phyloP scores from a whole-genome alignment of 2,329 filamentous ascomycete species.

The Penicillium polonicum region DNA sequence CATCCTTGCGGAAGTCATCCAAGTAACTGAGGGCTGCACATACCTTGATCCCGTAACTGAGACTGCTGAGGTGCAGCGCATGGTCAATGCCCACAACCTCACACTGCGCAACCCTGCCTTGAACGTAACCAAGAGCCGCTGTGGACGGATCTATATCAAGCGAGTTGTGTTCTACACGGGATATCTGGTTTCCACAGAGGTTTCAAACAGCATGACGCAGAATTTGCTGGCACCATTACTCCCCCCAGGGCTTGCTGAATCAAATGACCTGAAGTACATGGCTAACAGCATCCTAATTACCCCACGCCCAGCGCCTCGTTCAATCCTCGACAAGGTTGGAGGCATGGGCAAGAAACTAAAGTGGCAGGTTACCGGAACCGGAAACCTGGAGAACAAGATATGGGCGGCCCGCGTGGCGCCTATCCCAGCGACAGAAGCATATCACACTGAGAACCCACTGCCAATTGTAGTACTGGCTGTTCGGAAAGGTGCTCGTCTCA shows the following conservation, averaged over 20 bases:
- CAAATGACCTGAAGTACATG: conserved; percentile 71
- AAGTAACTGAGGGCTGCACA: conserved; percentile 74
- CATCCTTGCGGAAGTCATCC: conserved; percentile 76
- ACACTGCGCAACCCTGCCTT: conserved; percentile 31
- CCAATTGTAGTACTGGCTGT: conserved; percentile 82
- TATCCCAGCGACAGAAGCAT: conserved; percentile 63
- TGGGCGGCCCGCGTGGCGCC: conserved; percentile 84
- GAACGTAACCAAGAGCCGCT: conserved; percentile 43
- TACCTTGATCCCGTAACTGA: conserved; percentile 75
- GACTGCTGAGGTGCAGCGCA: conserved; percentile 78
- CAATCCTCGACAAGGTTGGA: conserved; percentile 77
- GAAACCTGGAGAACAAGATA: conserved; percentile 72
- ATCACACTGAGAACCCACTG: conserved; percentile 74
- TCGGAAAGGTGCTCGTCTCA: conserved; percentile 69
- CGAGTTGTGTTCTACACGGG: conserved; percentile 89
- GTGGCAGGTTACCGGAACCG: conserved; percentile 80
- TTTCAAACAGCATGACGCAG: conserved; percentile 69
- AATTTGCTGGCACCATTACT: conserved; percentile 59
- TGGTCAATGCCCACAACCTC: conserved; percentile 83
- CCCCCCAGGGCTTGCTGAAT: conserved; percentile 60
- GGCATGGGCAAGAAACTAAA: conserved; percentile 79
- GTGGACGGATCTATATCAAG: conserved; percentile 66
- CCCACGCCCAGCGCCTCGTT: conserved; percentile 68
- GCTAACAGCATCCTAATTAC: conserved; percentile 91
- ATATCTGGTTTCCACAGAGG: conserved; percentile 73